Percentiles rank a stretch among this genome's conserved stretches.
These are phyloP conservation scores for Ceratobasidium papillatum DNA, from an alignment of 1,284 basidiomycete species.

Conservation along the genomic window DNA sequence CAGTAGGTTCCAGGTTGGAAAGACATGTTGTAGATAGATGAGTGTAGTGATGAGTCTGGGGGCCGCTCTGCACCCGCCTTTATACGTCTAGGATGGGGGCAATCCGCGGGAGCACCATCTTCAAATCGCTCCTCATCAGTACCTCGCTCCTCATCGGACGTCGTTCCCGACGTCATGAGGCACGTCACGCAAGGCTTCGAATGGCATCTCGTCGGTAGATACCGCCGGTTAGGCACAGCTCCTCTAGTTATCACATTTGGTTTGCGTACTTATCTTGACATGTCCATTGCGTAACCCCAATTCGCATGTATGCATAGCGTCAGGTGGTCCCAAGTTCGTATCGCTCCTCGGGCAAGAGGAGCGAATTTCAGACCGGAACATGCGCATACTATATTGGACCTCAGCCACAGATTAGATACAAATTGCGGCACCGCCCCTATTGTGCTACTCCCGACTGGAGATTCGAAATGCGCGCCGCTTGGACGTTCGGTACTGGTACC, in stretches of 20 bases:
- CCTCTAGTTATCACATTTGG: not conserved
- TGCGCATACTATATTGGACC: not conserved
- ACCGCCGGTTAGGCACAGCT: not conserved
- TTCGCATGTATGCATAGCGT: not conserved
- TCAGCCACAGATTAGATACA: slow-evolving; percentile 4
- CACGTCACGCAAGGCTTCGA: slow-evolving; percentile 12
- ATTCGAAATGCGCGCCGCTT: slow-evolving; percentile 25
- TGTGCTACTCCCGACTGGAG: slow-evolving; percentile 47
- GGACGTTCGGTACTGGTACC: not conserved
- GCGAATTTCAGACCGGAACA: not conserved
- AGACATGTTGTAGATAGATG: slow-evolving; percentile 14
- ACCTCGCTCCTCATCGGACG: slow-evolving; percentile 26
- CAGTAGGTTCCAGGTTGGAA: slow-evolving; percentile 11
- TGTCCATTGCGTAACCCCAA: not conserved
- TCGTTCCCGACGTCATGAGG: slow-evolving; percentile 11
- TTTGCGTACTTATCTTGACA: not conserved
- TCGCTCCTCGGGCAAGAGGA: not conserved
- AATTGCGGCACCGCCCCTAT: not conserved
- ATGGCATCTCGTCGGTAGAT: not conserved
- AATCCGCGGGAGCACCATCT: slow-evolving; percentile 4
- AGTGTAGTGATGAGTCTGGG: not conserved
- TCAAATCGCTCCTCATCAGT: slow-evolving; percentile 32
- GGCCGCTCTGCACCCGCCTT: not conserved
- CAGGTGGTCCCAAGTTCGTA: slow-evolving; percentile 3
- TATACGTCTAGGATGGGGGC: not conserved